Evolutionary conservation across 2,329 filamentous ascomycete genomes (phyloP).

Genomic region (Diatrype stigma): DNA sequence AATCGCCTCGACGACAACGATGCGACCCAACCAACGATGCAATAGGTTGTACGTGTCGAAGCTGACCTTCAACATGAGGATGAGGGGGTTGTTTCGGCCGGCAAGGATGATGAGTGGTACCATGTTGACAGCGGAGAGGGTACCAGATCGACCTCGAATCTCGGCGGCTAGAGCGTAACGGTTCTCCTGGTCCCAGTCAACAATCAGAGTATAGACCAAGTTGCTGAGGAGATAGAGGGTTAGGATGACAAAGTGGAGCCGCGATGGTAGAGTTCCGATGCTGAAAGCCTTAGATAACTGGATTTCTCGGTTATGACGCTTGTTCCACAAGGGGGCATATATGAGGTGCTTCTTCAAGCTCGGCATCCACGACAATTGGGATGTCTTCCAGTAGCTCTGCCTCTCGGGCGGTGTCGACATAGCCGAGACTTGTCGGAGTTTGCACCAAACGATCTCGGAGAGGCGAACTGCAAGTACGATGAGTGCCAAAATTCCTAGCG

Average conservation of each 20-base stretch:
- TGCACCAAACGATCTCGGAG: conserved; percentile 49
- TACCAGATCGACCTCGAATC: conserved; percentile 79
- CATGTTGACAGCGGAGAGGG: conserved; percentile 83
- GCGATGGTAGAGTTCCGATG: conserved; percentile 60
- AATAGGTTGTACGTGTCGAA: conserved; percentile 96
- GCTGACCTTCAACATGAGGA: conserved; percentile 74
- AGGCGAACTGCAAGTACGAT: conserved; percentile 51
- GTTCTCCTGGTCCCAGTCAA: conserved; percentile 57
- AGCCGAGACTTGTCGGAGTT: conserved; percentile 55
- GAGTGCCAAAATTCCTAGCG: conserved; percentile 51
- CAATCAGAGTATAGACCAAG: conserved; percentile 55
- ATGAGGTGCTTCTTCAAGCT: conserved; percentile 57
- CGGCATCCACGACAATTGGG: conserved; percentile 59
- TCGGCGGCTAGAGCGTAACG: conserved; percentile 68
- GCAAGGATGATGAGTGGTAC: conserved; percentile 86
- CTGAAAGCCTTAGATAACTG: conserved; percentile 52
- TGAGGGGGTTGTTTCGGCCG: conserved; percentile 89
- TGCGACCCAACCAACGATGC: conserved; percentile 77
- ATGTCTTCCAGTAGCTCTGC: conserved; percentile 56
- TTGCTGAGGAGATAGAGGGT: conserved; percentile 57
- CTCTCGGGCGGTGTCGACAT: conserved; percentile 49
- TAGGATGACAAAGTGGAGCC: conserved; percentile 58
- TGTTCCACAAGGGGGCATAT: conserved; percentile 60
- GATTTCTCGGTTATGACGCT: conserved; percentile 65
- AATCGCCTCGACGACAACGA: conserved; percentile 65